A percentile compares a stretch with the other conserved stretches of the same genome.
These are phyloP conservation scores for Ogataea dorogensis DNA, from an alignment of 805 yeast genomes.

Conservation along the genomic window DNA sequence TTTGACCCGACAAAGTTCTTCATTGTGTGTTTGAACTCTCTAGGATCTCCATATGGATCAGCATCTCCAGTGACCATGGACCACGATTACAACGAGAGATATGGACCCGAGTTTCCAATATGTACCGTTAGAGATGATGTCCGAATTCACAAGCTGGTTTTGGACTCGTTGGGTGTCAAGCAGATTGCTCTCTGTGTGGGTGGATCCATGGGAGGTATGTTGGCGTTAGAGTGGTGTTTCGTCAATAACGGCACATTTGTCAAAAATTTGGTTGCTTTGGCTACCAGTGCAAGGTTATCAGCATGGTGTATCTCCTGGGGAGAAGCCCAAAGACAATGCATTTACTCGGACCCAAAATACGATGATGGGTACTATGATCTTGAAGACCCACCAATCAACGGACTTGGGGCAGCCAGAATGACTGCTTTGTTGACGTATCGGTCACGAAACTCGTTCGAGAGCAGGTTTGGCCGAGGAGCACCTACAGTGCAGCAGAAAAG, in stretches of 20 bases:
- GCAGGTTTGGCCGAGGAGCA: slow-evolving; percentile 81
- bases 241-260: slow-evolving; percentile 62
- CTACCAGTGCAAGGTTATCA: slow-evolving; percentile 90
- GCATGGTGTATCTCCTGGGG: slow-evolving; percentile 99
- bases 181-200: slow-evolving; percentile 85
- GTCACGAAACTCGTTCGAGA: slow-evolving; percentile 87
- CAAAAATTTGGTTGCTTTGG: slow-evolving; percentile 71
- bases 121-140: slow-evolving; percentile 95
- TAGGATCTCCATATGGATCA: slow-evolving; percentile 96
- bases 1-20: slow-evolving; percentile 89
- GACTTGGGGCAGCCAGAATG: slow-evolving; percentile 97
- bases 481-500: slow-evolving; percentile 40
- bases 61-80: slow-evolving; percentile 88
- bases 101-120: slow-evolving; percentile 94
- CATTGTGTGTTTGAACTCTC: slow-evolving; percentile 84
- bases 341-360: slow-evolving; percentile 92
- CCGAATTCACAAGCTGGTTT: slow-evolving; percentile 66
- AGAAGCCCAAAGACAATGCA: slow-evolving; percentile 95
- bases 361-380: slow-evolving; percentile 81
- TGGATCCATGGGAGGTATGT: slow-evolving; percentile 99
- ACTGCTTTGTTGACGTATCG: slow-evolving; percentile 91
- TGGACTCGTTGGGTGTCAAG: slow-evolving; percentile 78
- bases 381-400: slow-evolving; percentile 79
- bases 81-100: slow-evolving; percentile 67
- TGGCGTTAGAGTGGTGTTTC: slow-evolving; percentile 84